Evolutionary conservation across 352 stramenopile species (phyloP), one percentile per base, ranked within the genome.

Genomic region (Phytophthora palmivora): DNA sequence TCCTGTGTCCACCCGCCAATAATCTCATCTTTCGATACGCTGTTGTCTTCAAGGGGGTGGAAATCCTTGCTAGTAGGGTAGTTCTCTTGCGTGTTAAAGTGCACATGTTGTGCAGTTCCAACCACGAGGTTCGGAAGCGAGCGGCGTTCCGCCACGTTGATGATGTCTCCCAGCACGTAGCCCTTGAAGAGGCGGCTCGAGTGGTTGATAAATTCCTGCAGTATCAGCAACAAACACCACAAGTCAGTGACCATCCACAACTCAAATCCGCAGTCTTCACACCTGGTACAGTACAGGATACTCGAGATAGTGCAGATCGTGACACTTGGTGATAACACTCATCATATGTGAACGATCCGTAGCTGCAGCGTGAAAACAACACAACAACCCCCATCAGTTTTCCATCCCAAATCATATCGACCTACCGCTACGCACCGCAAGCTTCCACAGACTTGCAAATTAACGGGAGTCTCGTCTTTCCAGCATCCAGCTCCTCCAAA

Each of bases 401-500:
- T 21, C 18, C 12, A 41, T 5, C 21, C 33, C 26, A 34, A 26
- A 10, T 43, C 16, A 28, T 6, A 56, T 32, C 12, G 30, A 22
- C 6, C 16, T 15, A 16, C 10, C 18, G 12, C 11, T 41, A 81
- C 81, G 22, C 49, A 95, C 87, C 87, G 18, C 87, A 95, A 19
- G 87, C 87, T 51, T 95, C 87, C 30, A 93, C 67, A 6, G 84
- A 94, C 69, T 95, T 95, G 76, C 74, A 90, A 43, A 95, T 92
- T 2, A 94, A 77, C 38, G 87, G 87, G 11, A 95, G 67, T 21
- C 61, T 47, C 54, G 79, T 74, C 18, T 59, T 42, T 12, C 74
- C 79, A 3, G 53, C 45, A 15, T 88, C 70, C 24, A 95, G 45
- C 10, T 76, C 58, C 6, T 32, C 34, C 16, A 73, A 32, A 5